Evolutionary conservation across 768 basidiomycete species (phyloP), one percentile per base, ranked within the genome.

Genomic region (Boletus patriciae): DNA sequence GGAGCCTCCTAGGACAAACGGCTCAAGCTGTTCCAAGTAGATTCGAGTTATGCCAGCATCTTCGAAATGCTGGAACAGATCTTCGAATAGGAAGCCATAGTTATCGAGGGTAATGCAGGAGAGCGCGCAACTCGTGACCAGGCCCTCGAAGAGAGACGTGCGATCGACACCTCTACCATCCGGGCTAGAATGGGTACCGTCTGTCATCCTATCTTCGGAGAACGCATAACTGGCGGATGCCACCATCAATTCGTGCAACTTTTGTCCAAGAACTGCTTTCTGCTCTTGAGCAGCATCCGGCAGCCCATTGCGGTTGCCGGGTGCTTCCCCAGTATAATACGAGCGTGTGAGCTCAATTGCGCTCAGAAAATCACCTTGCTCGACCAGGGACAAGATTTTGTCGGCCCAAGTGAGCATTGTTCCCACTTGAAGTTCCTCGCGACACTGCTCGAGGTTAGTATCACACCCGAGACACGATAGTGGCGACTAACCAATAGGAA

Each of bases 361-460:
- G 46, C 80, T 83, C 43, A 98, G 78, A 67, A 98, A 96, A 67
- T 98, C 87, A 15, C 94, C 94, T 11, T 80, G 79, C 66, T 92
- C 82, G 27, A 98, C 94, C 45, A 87, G 82, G 1, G 84, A 79
- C 43, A 99, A 76, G 23, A 98, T 87, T 43, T 88, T 85, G 70
- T 99, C 97, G 6, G 96, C 93, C 97, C 97, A 99, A 1, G 93
- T 92, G 31, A 94, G 76, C 21, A 98, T 77, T 3, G 89, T 91
- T 27, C 94, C 97, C 3, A 90, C 93, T 67, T 82, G 80, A 1
- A 98, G 60, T 46, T 83, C 82, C 54, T 85, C 77, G 50, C 79
- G 78, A 46, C 83, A 82, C 92, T 90, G 61, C 31, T n/a, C 50
- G 21, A 53, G 27, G 43, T 67, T 12, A 63, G 44, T 45, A 52